These are phyloP conservation scores for Protomyces pachydermus DNA, from an alignment of 1,139 yeast species.

Conservation along the genomic window DNA sequence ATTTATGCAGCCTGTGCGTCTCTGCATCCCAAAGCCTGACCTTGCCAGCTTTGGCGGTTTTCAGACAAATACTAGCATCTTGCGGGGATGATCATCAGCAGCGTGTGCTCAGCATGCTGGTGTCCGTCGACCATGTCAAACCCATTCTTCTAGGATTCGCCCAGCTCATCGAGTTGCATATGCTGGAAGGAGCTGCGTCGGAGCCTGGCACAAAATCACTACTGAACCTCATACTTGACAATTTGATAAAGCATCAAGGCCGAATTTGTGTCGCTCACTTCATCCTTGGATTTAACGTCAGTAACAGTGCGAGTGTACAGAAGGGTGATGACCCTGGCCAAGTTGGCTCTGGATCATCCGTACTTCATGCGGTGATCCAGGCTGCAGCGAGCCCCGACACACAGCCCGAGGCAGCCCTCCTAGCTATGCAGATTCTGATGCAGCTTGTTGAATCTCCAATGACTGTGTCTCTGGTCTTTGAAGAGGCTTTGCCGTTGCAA, in stretches of 20 bases:
- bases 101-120: slow-evolving; percentile 6
- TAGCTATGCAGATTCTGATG: background rate
- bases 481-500: background rate
- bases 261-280: slow-evolving; percentile 2
- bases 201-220: background rate
- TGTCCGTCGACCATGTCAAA: slow-evolving; percentile 11
- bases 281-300: slow-evolving; percentile 3
- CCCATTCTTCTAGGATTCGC: slow-evolving; percentile 2
- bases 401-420: background rate
- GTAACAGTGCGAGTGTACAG: background rate
- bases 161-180: background rate
- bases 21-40: background rate
- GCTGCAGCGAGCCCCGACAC: background rate
- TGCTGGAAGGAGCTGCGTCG: background rate
- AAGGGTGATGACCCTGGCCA: slow-evolving; percentile 10
- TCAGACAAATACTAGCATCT: background rate
- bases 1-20: background rate
- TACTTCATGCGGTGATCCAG: slow-evolving; percentile 1
- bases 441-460: background rate
- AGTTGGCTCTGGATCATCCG: slow-evolving; percentile 17
- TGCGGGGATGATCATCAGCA: background rate
- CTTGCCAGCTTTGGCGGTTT: background rate
- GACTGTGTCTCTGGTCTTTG: background rate
- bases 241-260: background rate
- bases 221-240: background rate